phyloP scores from a whole-genome alignment of 2,329 filamentous ascomycete genomes.

The Rachicladosporium sp. region DNA sequence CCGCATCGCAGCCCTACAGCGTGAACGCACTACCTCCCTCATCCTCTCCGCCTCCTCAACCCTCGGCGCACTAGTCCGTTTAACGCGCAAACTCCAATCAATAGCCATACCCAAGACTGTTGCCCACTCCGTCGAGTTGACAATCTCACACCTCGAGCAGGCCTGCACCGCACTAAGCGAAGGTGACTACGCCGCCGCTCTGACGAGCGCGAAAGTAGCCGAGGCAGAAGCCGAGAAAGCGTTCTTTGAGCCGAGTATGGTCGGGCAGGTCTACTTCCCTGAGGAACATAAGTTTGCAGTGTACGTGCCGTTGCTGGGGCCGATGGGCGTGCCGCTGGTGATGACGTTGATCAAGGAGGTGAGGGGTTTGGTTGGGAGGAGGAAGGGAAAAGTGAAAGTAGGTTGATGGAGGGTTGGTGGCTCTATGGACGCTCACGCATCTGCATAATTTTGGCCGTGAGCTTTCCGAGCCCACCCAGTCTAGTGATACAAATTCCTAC shows the following conservation, averaged over 20 bases:
- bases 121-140: constrained; percentile 69
- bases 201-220: constrained; percentile 71
- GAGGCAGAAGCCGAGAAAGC: constrained; percentile 83
- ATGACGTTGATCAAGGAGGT: constrained; percentile 76
- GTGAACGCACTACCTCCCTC: constrained; percentile 75
- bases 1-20: constrained; percentile 68
- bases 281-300: constrained; percentile 98
- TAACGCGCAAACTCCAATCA: constrained; percentile 70
- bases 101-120: constrained; percentile 86
- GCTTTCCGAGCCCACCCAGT: too few relatives aligned
- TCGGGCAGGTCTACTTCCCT: constrained; percentile 94
- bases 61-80: constrained; percentile 77
- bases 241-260: constrained; percentile 99
- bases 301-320: constrained; percentile 81
- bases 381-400: constrained; percentile 29
- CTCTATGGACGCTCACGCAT: constrained; percentile 8
- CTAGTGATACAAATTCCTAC: too few relatives aligned
- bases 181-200: constrained; percentile 50
- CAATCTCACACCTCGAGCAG: constrained; percentile 62
- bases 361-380: constrained; percentile 25
- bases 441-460: too few relatives aligned
- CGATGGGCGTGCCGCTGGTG: constrained; percentile 76
- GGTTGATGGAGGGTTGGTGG: background rate
- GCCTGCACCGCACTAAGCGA: constrained; percentile 60
- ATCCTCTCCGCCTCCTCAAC: constrained; percentile 85